Evolutionary conservation across 345 rosid species (phyloP), one percentile per base, ranked within the genome.

Genomic region (Limnanthes douglasii): DNA sequence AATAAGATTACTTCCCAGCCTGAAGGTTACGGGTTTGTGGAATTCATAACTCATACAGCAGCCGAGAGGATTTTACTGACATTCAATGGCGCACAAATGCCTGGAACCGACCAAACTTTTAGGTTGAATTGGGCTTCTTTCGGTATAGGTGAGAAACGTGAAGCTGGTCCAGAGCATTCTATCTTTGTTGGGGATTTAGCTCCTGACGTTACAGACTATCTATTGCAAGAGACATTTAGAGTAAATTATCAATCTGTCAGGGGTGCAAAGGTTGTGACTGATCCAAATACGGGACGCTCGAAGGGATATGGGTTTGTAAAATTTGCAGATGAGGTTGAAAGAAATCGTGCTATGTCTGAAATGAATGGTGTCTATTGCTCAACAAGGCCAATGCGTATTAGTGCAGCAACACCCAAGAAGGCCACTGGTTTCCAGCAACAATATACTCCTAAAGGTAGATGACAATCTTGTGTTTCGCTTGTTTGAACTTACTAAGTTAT

Each of bases 191-290:
- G 96, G 40, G 94, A 90, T 45, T 73, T 90, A 37, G 82, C 98
- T 1, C 78, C 96, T 0, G 98, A 90, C 45, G 98, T 90, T 23
- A 84, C 98, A 0, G 98, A 90, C 43, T 90, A 76, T 63, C 60
- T 84, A 4, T 68, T 90, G 61, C 98, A 90, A 47, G 98, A 90
- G 68, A 90, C 94, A 0, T 90, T 84, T 50, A 74, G 94, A 42
- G 66, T 54, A 51, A 73, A 72, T 28, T 90, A 79, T 57, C 65
- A 75, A 16, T 80, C 98, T 6, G 93, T 90, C 47, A 68, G 86
- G 68, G 98, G 96, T 43, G 98, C 98, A 39, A 90, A 90, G 79
- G 98, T 90, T 55, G 98, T 84, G 22, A 90, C 85, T 47, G 98
- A 90, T 61, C 84, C 96, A 1, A 73, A 53, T 37, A 90, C 98